phyloP scores from a whole-genome alignment of 1,139 yeast genomes.

The Pichia sp. region DNA sequence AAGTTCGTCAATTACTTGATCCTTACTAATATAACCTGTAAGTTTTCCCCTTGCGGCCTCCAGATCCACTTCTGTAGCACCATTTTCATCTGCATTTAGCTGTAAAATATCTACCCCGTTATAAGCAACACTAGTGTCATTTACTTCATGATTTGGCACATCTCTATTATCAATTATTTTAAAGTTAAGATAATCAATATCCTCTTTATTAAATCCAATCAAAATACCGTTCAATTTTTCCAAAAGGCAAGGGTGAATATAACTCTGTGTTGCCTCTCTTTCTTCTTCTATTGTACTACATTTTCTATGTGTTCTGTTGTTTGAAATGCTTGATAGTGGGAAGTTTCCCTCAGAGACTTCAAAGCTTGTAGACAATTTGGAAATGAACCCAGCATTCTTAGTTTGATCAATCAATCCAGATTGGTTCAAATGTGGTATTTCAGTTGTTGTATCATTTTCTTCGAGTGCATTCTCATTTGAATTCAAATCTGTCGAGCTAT shows the following conservation, averaged over 20 bases:
- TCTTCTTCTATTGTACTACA: constrained; percentile 50
- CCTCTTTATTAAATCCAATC: constrained; percentile 52
- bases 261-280: constrained; percentile 45
- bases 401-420: neutral
- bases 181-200: constrained; percentile 32
- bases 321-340: neutral
- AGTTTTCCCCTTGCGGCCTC: constrained; percentile 4
- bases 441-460: neutral
- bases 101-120: neutral
- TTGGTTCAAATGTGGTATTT: neutral
- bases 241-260: constrained; percentile 43
- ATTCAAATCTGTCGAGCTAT: neutral
- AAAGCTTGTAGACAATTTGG: neutral
- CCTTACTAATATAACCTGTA: constrained; percentile 6
- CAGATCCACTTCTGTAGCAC: constrained; percentile 1
- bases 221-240: constrained; percentile 52
- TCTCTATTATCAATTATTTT: constrained; percentile 1
- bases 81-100: neutral
- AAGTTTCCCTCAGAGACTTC: too few relatives aligned
- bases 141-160: too few relatives aligned
- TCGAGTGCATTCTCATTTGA: neutral
- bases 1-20: neutral
- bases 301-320: constrained; percentile 20
- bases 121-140: too few relatives aligned
- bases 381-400: neutral